phyloP scores from a whole-genome alignment of 1,284 basidiomycete species.

The Sporisorium iseilematis-ciliati region DNA sequence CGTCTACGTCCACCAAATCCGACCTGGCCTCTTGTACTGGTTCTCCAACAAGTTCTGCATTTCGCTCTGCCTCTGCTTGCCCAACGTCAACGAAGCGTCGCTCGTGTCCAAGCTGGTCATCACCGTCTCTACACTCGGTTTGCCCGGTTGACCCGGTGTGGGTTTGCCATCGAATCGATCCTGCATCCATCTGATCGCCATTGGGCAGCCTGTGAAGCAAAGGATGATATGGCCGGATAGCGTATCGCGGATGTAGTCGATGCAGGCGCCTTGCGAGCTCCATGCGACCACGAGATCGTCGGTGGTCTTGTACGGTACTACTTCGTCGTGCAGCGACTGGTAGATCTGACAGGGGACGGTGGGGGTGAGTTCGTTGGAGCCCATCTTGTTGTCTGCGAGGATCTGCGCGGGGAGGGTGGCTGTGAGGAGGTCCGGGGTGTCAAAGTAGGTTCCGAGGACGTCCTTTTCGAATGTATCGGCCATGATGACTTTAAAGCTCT shows the following conservation, averaged over 20 bases:
- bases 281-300: conserved; percentile 44
- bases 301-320: conserved; percentile 55
- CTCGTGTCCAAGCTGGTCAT: conserved; percentile 33
- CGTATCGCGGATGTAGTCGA: conserved; percentile 44
- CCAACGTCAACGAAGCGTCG: conserved; percentile 31
- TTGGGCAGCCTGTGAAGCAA: conserved; percentile 39
- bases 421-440: conserved; percentile 18
- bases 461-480: conserved; percentile 11
- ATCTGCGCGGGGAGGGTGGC: conserved; percentile 21
- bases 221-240: conserved; percentile 39
- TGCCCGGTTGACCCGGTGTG: conserved; percentile 21
- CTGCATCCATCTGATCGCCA: conserved; percentile 50
- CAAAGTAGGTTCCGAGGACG: conserved; percentile 55
- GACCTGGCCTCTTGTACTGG: conserved; percentile 26
- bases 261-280: conserved; percentile 41
- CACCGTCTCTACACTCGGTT: conserved; percentile 30
- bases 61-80: conserved; percentile 34
- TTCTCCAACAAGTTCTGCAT: conserved; percentile 32
- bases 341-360: conserved; percentile 57
- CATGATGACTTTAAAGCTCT: conserved; percentile 51
- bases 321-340: conserved; percentile 57
- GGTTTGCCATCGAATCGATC: conserved; percentile 45
- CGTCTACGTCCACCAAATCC: conserved; percentile 39
- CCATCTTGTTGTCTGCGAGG: conserved; percentile 50
- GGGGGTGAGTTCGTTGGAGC: conserved; percentile 21